Base-by-base conservation (phyloP, 169 alveolate species). In the Plasmodium cynomolgi region DNA sequence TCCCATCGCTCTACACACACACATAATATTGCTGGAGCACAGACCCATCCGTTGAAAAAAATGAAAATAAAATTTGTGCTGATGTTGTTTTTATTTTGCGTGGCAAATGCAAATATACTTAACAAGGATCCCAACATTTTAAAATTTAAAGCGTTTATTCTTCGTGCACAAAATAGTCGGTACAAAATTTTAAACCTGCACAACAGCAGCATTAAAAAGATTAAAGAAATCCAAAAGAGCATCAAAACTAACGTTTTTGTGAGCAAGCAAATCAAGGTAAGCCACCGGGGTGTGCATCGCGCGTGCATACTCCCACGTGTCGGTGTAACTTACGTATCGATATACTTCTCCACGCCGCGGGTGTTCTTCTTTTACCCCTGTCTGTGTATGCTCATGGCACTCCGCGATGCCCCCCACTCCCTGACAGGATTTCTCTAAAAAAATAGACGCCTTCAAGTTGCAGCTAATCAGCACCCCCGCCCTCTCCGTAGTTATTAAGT, bases 91-190 rank as follows among this genome's bases (percentile, higher is more conserved):
- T 9, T 72, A 8, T 84, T 71, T 39, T 84, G 26, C 29, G 74
- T 20, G 54, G 29, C 75, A 72, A 15, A 34, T 72, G 33, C 37
- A 84, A 84, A 72, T 73, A 34, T 68, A 84, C 47, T 73, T 47
- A 75, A 26, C 68, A 84, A 84, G 56, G 41, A 75, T 44, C 26
- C 56, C 4, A 31, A 84, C 7, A 73, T 73, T 44, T 84, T 44
- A 44, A 75, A 47, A 20, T 84, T 74, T n/a, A 84, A 84, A 47
- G 93, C 85, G 23, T 84, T 74, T 74, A 44, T 84, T 37, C 23
- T 73, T 3, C 79, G 17, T 2, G 20, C 91, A 15, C 91, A 50
- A 29, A 44, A 31, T 23, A 44, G 26, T 11, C 75, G 58, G n/a
- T 26, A 75, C 29, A 23, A 47, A 6, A 44, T 74, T 50, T 23